A percentile compares a stretch with the other conserved stretches of the same genome.
Evolutionary conservation across 805 yeast genomes (phyloP).

Genomic region (Starmera pachycereana): DNA sequence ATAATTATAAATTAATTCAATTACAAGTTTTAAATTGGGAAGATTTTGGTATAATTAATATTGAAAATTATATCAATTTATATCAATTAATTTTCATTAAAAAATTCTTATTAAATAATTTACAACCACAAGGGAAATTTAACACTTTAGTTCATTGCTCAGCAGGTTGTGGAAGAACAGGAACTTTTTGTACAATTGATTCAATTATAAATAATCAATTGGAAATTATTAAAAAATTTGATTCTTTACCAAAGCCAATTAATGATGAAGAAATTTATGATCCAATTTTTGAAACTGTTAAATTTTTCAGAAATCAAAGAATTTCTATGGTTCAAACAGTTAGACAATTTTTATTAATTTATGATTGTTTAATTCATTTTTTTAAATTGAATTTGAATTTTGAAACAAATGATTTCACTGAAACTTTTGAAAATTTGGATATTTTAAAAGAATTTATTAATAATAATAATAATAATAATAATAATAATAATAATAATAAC

Average conservation of each 20-base stretch:
- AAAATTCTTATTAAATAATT: constrained; percentile 26
- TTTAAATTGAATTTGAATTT: constrained; percentile 7
- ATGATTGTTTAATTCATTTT: constrained; percentile 39
- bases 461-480: not conserved
- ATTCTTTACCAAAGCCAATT: constrained; percentile 34
- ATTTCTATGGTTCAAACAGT: constrained; percentile 79
- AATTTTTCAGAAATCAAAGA: constrained; percentile 61
- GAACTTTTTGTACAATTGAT: constrained; percentile 73
- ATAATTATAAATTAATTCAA: constrained; percentile 47
- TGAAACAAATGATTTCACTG: constrained; percentile 2
- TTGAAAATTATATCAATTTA: constrained; percentile 39
- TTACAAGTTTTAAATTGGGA: constrained; percentile 77
- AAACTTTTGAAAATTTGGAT: constrained; percentile 7
- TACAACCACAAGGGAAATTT: constrained; percentile 14
- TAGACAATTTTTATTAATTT: constrained; percentile 64
- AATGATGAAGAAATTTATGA: constrained; percentile 23
- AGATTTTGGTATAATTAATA: constrained; percentile 58
- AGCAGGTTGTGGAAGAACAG: constrained; percentile 96
- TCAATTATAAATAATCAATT: constrained; percentile 32
- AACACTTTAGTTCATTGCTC: constrained; percentile 75
- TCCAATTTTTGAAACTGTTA: constrained; percentile 51
- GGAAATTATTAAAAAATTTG: constrained; percentile 5
- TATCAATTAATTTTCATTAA: constrained; percentile 42
- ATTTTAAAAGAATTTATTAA: constrained; percentile 9
- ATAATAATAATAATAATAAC: not conserved